Evolutionary conservation across 768 basidiomycete species (phyloP), one percentile per base, ranked within the genome.

Genomic region (Leucocoprinus birnbaumii): DNA sequence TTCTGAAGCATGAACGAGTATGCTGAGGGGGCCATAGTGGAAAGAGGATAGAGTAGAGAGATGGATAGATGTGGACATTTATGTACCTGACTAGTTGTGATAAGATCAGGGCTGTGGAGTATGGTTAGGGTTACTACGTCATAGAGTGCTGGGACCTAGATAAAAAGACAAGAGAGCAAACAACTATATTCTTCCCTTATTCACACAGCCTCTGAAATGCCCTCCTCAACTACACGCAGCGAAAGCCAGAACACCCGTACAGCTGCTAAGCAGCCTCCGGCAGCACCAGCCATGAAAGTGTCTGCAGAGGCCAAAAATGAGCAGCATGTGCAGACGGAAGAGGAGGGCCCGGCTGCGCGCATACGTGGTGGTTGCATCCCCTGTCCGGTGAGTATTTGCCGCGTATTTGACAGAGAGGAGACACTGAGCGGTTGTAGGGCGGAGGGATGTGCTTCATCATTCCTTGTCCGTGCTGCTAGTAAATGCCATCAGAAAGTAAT

Each of bases 1-100:
- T 79, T 76, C 71, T 88, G 86, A 48, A 86, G 78, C 56, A 79
- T 73, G 43, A 86, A 63, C 24, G 75, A 80, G 63, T 79, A 87
- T 66, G 80, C 79, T 49, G 71, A 59, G 26, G 78, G 75, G 41
- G 82, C 58, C 81, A 70, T 65, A 58, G 73, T 41, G 62, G 56
- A 19, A 22, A 34, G 49, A 24, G 47, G 47, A 48, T 22, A 60
- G 59, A 34, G 43, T 55, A 48, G 61, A 58, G 52, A 55, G 38
- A 56, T 54, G 38, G 35, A 53, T 9, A 35, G 19, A 14, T 13
- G 21, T 11, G 5, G 5, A 5, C 7, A 21, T 22, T 25, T 16
- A 31, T 38, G 31, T 48, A 16, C 31, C n/a, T n/a, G n/a, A n/a
- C n/a, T n/a, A n/a, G 11, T 48, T 2, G 47, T 31, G 63, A 63